phyloP scores from a whole-genome alignment of 345 rosid species.

The Citrus sinensis region DVS_A1.0 CM039166.1:20369001-20369500 shows the following conservation, averaged over 20 bases:
- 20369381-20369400: constrained; percentile 3
- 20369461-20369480: constrained; percentile 11
- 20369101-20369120: neutral
- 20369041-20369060: constrained; percentile 11
- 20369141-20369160: constrained; percentile 15
- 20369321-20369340: neutral
- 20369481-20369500: constrained; percentile 6
- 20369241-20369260: neutral
- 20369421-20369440: neutral
- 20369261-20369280: neutral
- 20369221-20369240: neutral
- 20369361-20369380: constrained; percentile 2
- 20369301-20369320: constrained; percentile 21
- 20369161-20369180: too few species aligned
- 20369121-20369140: neutral
- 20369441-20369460: neutral
- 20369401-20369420: neutral
- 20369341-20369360: constrained; percentile 12
- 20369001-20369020: neutral
- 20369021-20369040: constrained; percentile 2
- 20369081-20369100: neutral
- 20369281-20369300: constrained; percentile 7
- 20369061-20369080: too few species aligned
- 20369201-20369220: neutral
- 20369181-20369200: too few species aligned